phyloP scores from a whole-genome alignment of 352 stramenopile species.

The Phytophthora pinifolia region DNA sequence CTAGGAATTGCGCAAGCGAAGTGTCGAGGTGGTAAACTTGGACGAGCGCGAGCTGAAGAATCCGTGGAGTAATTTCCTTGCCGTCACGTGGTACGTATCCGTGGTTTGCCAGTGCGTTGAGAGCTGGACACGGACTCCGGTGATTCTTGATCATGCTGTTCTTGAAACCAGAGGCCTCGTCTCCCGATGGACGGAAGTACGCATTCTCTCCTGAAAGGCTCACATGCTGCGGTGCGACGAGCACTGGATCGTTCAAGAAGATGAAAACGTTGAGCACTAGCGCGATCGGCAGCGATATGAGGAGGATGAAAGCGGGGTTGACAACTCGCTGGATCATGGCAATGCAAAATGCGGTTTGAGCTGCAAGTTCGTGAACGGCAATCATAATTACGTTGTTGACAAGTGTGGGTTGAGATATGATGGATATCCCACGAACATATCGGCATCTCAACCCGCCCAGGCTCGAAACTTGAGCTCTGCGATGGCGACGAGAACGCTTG shows the following conservation, averaged over 20 bases:
- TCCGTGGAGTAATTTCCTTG: conserved; percentile 41
- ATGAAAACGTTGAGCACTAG: conserved; percentile 12
- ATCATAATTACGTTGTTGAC: conserved; percentile 12
- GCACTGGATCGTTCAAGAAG: not conserved
- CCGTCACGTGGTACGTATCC: conserved; percentile 55
- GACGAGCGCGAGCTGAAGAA: conserved; percentile 37
- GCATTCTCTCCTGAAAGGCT: conserved; percentile 18
- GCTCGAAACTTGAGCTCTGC: conserved; percentile 43
- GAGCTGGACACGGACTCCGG: conserved; percentile 51
- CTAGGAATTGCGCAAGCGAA: conserved; percentile 31
- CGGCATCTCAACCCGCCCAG: conserved; percentile 19
- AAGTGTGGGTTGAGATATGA: conserved; percentile 14
- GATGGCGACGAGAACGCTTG: conserved; percentile 36
- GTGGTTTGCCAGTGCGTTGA: conserved; percentile 72
- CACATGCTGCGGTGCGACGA: conserved; percentile 1
- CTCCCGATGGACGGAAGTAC: conserved; percentile 38
- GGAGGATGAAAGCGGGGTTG: conserved; percentile 9
- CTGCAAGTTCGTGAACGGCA: not conserved
- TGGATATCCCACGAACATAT: too few relatives aligned
- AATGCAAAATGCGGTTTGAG: conserved; percentile 16
- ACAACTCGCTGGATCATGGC: conserved; percentile 16
- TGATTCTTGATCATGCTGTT: conserved; percentile 37
- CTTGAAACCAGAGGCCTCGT: conserved; percentile 39
- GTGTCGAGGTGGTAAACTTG: conserved; percentile 46
- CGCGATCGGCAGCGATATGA: conserved; percentile 14